Evolutionary conservation across 1,139 yeast species (phyloP), one percentile per base, ranked within the genome.

Genomic region (Saccharomycopsis crataegensis): DNA sequence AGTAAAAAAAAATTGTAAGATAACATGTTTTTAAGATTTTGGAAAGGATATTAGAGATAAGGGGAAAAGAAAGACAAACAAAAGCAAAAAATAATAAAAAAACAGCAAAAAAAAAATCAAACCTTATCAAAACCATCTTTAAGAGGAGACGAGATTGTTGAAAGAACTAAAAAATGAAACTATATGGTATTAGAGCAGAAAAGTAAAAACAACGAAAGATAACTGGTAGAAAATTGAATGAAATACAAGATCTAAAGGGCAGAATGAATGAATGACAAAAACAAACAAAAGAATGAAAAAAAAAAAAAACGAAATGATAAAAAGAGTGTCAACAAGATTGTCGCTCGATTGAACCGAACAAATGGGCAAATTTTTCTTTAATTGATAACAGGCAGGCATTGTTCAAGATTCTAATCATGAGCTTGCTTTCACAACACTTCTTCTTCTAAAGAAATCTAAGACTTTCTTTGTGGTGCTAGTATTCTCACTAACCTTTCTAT

Each of bases 371-470:
- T 46, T 31, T 28, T 37, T 37, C 4, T 12, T 37, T 37, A n/a
- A 14, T 37, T 2, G n/a, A 14, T 37, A 3, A n/a, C 41, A n/a
- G 3, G 41, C 16, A 37, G 3, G 41, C 16, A 37, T n/a, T n/a
- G 14, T 4, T 12, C n/a, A 37, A 37, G 41, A n/a, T 17, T n/a
- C 14, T 11, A 33, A 31, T 47, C 22, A 47, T 11, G 9, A 48
- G 9, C 32, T 33, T 11, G 40, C 47, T 28, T 53, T 53, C 14
- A 50, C 56, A 28, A 43, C 42, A 32, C 91, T 85, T 70, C 89
- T 79, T 67, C 93, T 78, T 66, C 84, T 85, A 71, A 86, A 85
- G 65, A 86, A 86, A 66, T 86, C 91, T 80, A 86, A 81, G 32
- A 86, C 91, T 62, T 82, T 83, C 63, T 82, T 79, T 53, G 90